phyloP scores from a whole-genome alignment of 2,329 filamentous ascomycete genomes.

The Diaporthe ilicicola region DNA sequence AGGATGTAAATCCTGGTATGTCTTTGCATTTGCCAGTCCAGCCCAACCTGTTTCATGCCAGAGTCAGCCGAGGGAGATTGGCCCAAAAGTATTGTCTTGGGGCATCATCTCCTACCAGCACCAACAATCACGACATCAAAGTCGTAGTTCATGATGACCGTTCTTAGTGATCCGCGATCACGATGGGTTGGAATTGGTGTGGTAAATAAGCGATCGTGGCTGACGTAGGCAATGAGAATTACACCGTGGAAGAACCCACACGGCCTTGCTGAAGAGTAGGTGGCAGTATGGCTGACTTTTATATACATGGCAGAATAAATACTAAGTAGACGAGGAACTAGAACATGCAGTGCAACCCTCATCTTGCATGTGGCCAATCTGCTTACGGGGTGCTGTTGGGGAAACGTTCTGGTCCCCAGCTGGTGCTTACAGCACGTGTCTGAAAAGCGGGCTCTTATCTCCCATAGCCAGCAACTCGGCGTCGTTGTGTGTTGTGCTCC shows the following conservation, averaged over 20 bases:
- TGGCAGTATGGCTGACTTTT: neutral
- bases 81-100: too few species aligned
- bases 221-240: neutral
- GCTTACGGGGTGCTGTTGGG: constrained; percentile 34
- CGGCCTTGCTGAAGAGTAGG: neutral
- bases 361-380: constrained; percentile 35
- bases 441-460: constrained; percentile 15
- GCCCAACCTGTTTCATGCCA: constrained; percentile 50
- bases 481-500: neutral
- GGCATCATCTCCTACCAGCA: constrained; percentile 48
- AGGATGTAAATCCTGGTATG: constrained; percentile 67
- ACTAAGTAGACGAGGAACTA: neutral
- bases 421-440: neutral
- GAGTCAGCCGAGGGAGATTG: neutral
- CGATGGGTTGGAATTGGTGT: neutral
- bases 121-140: constrained; percentile 44
- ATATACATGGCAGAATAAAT: neutral
- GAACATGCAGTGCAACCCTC: constrained; percentile 37
- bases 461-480: neutral
- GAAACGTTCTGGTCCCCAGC: constrained; percentile 31
- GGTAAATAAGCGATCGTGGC: neutral
- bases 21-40: constrained; percentile 69
- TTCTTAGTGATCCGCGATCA: neutral
- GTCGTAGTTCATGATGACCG: neutral
- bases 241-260: neutral